Evolutionary conservation across 768 basidiomycete species (phyloP), one percentile per base, ranked within the genome.

Genomic region (Leucocoprinus leucothites): DNA sequence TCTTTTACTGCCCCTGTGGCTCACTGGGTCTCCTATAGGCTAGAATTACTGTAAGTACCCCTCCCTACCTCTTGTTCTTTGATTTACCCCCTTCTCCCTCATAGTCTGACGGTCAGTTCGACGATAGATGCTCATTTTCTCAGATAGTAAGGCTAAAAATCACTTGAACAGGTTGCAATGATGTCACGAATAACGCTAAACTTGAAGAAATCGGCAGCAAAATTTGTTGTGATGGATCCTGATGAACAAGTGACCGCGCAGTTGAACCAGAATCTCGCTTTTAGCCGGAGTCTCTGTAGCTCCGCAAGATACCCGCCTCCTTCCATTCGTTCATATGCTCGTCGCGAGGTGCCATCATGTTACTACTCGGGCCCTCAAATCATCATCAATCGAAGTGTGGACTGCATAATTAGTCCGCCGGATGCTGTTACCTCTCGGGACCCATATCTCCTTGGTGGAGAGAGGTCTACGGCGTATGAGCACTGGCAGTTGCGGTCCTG

Each of bases 161-260:
- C 11, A 31, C n/a, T n/a, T n/a, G n/a, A n/a, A n/a, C n/a, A 79
- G 67, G 82, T 86, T 9, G 74, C 82, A 0, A 87, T 86, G 81
- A 84, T 86, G 77, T 85, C 83, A 2, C 77, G 85, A 7, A 86
- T 87, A 47, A 86, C 85, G 1, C 74, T 86, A 22, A 81, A 79
- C 63, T 72, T 86, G 9, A 80, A 71, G 66, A 80, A 78, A 64
- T 69, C 67, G 9, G 69, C 67, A 2, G 57, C 59, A 14, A 65
- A 69, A n/a, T 13, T 65, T 36, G 51, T 61, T 35, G 57, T 48
- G 24, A 56, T 36, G 6, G 49, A 56, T 42, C 53, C 53, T 31
- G 38, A 55, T 24, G 45, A 22, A 44, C 34, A 31, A 11, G 31
- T 53, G 21, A 38, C 31, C 3, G 1, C 28, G 24, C 45, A 48